A percentile compares a stretch with the other conserved stretches of the same genome.
phyloP scores from a whole-genome alignment of 2,329 filamentous ascomycete species.

The Colletotrichum aenigma region DNA sequence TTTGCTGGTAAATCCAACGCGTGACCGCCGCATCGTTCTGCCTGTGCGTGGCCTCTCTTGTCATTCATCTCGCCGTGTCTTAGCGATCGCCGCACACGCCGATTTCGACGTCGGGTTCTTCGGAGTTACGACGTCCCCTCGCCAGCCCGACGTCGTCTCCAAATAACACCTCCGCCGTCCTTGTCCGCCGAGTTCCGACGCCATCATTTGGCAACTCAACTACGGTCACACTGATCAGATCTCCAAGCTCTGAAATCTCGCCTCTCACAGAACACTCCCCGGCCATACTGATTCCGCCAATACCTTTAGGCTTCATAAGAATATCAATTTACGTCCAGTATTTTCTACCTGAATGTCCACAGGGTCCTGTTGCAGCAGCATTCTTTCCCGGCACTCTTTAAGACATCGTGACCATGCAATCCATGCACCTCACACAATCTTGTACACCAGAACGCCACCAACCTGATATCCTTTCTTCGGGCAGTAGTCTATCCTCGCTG shows the following conservation, averaged over 20 bases:
- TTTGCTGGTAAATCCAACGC: not conserved
- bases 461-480: not conserved
- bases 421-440: not conserved
- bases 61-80: not conserved
- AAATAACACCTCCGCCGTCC: not conserved
- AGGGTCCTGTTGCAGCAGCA: not conserved
- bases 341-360: not conserved
- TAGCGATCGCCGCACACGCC: not conserved
- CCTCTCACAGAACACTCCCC: not conserved
- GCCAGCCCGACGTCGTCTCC: not conserved
- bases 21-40: not conserved
- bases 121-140: conserved; percentile 17
- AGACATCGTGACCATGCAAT: not conserved
- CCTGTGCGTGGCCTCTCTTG: not conserved
- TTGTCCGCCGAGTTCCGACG: not conserved
- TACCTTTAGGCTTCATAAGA: not conserved
- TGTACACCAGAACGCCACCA: not conserved
- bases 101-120: not conserved
- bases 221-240: not conserved
- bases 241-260: not conserved
- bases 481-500: not conserved
- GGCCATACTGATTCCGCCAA: not conserved
- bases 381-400: not conserved
- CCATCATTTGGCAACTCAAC: not conserved
- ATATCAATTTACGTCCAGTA: not conserved